Conservation (phyloP, 2,329 filamentous ascomycete species). For the Amylocarpus encephaloides region DNA sequence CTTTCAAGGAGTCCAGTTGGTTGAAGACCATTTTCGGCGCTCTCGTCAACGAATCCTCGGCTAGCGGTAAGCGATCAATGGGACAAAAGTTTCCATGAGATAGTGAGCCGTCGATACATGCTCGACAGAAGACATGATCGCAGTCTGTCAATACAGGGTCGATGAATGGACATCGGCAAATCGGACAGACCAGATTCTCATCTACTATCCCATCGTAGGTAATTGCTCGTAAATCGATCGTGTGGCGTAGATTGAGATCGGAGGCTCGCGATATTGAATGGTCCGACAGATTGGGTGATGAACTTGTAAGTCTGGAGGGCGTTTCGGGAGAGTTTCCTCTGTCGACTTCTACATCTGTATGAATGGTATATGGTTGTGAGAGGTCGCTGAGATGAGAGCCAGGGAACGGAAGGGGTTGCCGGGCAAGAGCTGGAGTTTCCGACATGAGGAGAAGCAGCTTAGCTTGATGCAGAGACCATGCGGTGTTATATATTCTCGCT, state of each 20-base stretch:
- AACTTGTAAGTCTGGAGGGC: constrained; percentile 8
- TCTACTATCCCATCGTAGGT: constrained; percentile 32
- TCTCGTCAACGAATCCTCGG: constrained; percentile 30
- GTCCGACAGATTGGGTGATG: neutral
- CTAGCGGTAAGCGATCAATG: constrained; percentile 47
- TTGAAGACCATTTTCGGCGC: constrained; percentile 46
- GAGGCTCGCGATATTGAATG: neutral
- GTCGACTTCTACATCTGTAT: neutral
- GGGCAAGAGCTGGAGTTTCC: no score
- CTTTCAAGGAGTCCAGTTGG: constrained; percentile 53
- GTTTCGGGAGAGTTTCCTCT: constrained; percentile 6
- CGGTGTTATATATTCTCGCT: no score
- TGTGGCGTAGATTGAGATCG: constrained; percentile 19
- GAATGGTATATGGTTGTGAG: constrained; percentile 4
- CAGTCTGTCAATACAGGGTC: constrained; percentile 55
- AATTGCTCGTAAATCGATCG: constrained; percentile 32
- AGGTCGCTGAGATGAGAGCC: constrained; percentile 1
- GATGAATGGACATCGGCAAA: constrained; percentile 54
- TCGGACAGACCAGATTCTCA: constrained; percentile 36
- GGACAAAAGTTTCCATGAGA: constrained; percentile 44
- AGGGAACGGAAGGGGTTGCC: neutral
- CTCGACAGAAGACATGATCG: constrained; percentile 59
- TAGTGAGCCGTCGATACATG: constrained; percentile 44
- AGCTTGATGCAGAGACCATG: no score
- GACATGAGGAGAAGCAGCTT: neutral